Evolutionary conservation across 139 green algal genomes (phyloP).

Genomic region (Chlamydomonas incerta): DNA sequence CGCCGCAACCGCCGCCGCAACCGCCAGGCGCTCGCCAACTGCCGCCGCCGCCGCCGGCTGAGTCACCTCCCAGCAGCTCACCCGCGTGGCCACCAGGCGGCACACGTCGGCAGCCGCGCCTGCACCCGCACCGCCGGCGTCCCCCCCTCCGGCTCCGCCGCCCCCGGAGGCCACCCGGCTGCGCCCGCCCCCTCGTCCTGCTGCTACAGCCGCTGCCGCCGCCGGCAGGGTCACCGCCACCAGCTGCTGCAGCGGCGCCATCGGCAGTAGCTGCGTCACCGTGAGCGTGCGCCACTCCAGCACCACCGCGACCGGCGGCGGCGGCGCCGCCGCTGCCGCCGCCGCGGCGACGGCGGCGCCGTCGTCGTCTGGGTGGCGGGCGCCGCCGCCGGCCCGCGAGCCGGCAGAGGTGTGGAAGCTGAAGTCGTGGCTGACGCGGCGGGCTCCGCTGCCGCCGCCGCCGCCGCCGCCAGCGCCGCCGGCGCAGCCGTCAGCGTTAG

Average conservation of each 20-base stretch:
- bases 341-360: neutral
- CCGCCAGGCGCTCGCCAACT: neutral
- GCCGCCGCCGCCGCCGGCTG: neutral
- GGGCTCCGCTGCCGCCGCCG: neutral
- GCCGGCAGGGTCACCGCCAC: neutral
- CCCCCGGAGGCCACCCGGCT: neutral
- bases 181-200: neutral
- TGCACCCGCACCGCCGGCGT: neutral
- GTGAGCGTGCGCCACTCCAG: conserved; percentile 9
- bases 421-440: too few species aligned
- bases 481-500: neutral
- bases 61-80: neutral
- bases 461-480: neutral
- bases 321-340: neutral
- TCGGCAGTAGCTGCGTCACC: neutral
- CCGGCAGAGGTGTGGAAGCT: too few species aligned
- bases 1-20: conserved; percentile 4
- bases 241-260: conserved; percentile 28
- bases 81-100: neutral
- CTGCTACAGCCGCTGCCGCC: neutral
- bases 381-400: neutral
- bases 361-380: too few species aligned
- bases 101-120: neutral
- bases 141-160: neutral
- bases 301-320: neutral